These are phyloP conservation scores for Pseudopyrenochaeta lycopersici DNA, from an alignment of 2,329 filamentous ascomycete species.

Conservation along the genomic window DNA sequence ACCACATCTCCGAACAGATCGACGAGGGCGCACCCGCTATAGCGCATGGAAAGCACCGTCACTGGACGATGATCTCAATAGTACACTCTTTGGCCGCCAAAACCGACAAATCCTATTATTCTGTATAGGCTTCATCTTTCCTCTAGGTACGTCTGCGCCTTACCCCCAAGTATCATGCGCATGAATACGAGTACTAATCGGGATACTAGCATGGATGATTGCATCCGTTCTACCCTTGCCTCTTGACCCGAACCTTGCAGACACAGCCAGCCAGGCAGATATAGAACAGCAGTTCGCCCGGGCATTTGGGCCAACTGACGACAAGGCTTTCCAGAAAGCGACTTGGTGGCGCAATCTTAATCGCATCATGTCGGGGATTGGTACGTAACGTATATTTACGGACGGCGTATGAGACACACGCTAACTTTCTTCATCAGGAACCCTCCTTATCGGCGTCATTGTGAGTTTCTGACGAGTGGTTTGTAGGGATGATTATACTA, in stretches of 20 bases:
- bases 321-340: conserved; percentile 66
- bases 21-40: conserved; percentile 57
- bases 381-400: conserved; percentile 28
- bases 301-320: conserved; percentile 55
- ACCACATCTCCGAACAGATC: conserved; percentile 49
- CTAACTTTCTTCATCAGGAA: too few species aligned
- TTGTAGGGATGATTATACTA: conserved; percentile 11
- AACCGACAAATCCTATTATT: conserved; percentile 81
- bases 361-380: conserved; percentile 67
- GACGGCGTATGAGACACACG: too few species aligned
- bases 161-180: neutral
- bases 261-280: conserved; percentile 44
- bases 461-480: conserved; percentile 53
- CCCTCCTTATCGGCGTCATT: conserved; percentile 64
- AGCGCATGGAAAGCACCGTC: conserved; percentile 80
- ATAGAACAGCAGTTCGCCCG: conserved; percentile 56
- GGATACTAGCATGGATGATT: conserved; percentile 75
- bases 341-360: conserved; percentile 72
- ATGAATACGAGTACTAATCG: conserved; percentile 24
- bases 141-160: conserved; percentile 57
- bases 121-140: conserved; percentile 79
- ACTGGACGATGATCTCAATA: conserved; percentile 69
- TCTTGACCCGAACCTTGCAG: conserved; percentile 59
- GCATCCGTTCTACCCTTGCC: conserved; percentile 79
- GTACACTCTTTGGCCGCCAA: conserved; percentile 69